Evolutionary conservation across 2,329 filamentous ascomycete genomes (phyloP), one percentile per base, ranked within the genome.

Genomic region (Paradendryphiella salina): DNA sequence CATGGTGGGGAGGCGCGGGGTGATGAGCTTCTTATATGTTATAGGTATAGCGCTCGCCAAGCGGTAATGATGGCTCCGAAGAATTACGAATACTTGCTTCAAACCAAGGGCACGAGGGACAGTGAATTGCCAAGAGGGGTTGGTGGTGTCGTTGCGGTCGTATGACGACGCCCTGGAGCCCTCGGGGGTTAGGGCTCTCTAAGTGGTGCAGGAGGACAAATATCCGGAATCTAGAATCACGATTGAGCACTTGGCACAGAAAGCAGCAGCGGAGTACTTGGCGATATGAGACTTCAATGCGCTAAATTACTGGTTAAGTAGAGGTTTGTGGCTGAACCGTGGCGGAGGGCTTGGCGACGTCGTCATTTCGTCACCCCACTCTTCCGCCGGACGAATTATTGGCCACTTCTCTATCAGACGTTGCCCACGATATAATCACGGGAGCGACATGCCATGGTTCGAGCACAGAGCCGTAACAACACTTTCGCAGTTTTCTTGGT

Each of bases 91-190:
- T 52, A 50, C 46, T 42, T 55, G 53, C n/a, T 37, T 52, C 44
- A 54, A 46, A 47, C 46, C 52, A 37, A 50, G 29, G 29, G 37
- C 31, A 44, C 46, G 58, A 52, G 45, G 51, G 17, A 15, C 32
- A 28, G 46, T 21, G 54, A 52, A 52, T 33, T 42, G 48, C 47
- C 53, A 45, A 52, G 53, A 42, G 38, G 11, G 29, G 13, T 15
- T 48, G 40, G 41, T 38, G 55, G 43, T 44, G 29, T 35, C 54
- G 41, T n/a, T 43, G 35, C 29, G 28, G 28, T 42, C 5, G 37
- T 42, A 59, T 64, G 61, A 64, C 61, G 61, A 60, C 39, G 9
- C 11, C 26, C 46, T 45, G 49, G 35, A 18, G 29, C 5, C 32
- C 18, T 15, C 31, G 34, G 44, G 23, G n/a, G 18, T 41, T 48